These are phyloP conservation scores for Stephania yunnanensis DNA, from an alignment of 164 flowering plant species.

Conservation along the genomic window DNA sequence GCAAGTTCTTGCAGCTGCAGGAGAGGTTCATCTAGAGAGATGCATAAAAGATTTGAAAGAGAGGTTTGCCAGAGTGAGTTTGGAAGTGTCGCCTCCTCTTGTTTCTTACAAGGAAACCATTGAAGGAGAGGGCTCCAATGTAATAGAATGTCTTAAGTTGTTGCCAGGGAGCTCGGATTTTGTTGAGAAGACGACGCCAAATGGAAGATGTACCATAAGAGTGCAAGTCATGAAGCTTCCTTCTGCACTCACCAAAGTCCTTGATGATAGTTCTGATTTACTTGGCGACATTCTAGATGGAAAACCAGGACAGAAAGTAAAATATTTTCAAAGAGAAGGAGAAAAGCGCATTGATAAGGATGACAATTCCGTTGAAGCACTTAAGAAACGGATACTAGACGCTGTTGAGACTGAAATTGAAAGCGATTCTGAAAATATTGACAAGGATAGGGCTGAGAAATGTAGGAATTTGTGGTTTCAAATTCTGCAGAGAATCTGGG, in stretches of 20 bases:
- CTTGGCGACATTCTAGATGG: slow-evolving; percentile 59
- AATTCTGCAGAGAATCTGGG: slow-evolving; percentile 74
- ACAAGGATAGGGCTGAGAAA: slow-evolving; percentile 56
- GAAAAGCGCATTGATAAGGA: slow-evolving; percentile 27
- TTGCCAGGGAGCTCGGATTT: slow-evolving; percentile 39
- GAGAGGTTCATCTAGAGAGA: slow-evolving; percentile 91
- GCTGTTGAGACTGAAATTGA: slow-evolving; percentile 52
- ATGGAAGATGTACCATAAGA: slow-evolving; percentile 68
- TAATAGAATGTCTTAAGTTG: slow-evolving; percentile 43
- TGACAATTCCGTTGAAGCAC: slow-evolving; percentile 44
- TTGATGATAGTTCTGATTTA: slow-evolving; percentile 72
- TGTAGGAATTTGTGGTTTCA: slow-evolving; percentile 50
- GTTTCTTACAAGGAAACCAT: slow-evolving; percentile 86
- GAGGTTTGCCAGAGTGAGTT: slow-evolving; percentile 72
- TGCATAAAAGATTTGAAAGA: slow-evolving; percentile 87
- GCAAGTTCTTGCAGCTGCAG: slow-evolving; percentile 93
- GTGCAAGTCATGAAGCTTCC: slow-evolving; percentile 82
- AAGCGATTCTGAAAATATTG: slow-evolving; percentile 29
- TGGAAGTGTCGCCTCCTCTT: slow-evolving; percentile 87
- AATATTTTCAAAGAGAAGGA: slow-evolving; percentile 28
- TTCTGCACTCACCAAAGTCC: slow-evolving; percentile 57
- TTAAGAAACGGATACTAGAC: slow-evolving; percentile 57
- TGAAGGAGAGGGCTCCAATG: slow-evolving; percentile 54
- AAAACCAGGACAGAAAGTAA: slow-evolving; percentile 35
- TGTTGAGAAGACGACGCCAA: slow-evolving; percentile 67